These are phyloP conservation scores for Mycena epipterygia DNA, from an alignment of 768 basidiomycete species.

Conservation along the genomic window DNA sequence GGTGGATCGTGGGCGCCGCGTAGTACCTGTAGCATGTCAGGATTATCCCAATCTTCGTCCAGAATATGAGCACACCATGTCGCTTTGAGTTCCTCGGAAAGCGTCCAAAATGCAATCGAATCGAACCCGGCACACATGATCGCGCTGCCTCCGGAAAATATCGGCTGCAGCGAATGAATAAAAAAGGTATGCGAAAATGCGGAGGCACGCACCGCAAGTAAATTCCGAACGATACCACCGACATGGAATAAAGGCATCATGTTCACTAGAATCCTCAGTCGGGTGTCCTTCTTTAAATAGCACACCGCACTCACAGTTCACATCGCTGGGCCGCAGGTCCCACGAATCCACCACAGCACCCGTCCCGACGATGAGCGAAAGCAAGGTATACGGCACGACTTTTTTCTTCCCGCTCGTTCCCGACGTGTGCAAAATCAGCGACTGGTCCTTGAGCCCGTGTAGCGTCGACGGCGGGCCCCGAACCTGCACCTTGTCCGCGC, in stretches of 20 bases:
- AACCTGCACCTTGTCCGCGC: slow-evolving; percentile 21
- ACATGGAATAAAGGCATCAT: slow-evolving; percentile 75
- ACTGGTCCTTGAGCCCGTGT: slow-evolving; percentile 58
- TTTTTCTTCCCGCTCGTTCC: slow-evolving; percentile 72
- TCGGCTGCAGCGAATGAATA: slow-evolving; percentile 43
- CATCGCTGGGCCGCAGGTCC: slow-evolving; percentile 53
- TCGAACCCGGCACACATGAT: slow-evolving; percentile 70
- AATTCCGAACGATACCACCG: slow-evolving; percentile 70
- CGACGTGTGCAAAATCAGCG: slow-evolving; percentile 69
- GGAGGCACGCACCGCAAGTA: slow-evolving; percentile 52
- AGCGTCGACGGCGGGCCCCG: slow-evolving; percentile 43
- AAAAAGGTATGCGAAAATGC: background rate
- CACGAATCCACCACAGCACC: slow-evolving; percentile 60
- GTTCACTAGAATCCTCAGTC: slow-evolving; percentile 44
- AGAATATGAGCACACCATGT: slow-evolving; percentile 60
- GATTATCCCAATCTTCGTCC: background rate
- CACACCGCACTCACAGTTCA: slow-evolving; percentile 53
- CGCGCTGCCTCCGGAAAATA: slow-evolving; percentile 65
- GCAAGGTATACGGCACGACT: slow-evolving; percentile 60
- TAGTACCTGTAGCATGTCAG: slow-evolving; percentile 56
- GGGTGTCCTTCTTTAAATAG: background rate
- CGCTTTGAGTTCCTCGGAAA: slow-evolving; percentile 50
- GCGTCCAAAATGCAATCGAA: slow-evolving; percentile 63
- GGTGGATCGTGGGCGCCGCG: slow-evolving; percentile 63
- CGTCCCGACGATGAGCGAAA: slow-evolving; percentile 58